Base-by-base conservation (phyloP, 768 basidiomycete species). In the Agaricus sinodeliciosus region DNA sequence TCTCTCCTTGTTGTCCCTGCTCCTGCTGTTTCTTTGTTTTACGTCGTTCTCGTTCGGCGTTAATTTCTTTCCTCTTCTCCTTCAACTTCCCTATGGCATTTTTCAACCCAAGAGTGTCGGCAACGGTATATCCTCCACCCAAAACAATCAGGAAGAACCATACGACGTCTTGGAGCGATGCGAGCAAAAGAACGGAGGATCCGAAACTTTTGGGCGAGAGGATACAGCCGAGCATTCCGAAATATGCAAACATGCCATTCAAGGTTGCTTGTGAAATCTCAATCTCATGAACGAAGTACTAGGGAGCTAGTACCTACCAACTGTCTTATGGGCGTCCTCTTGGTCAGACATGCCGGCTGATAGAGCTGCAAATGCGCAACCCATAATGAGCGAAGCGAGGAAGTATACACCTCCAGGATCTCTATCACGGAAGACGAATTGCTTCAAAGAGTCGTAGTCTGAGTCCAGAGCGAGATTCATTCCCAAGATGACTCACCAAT, bases 331-430 rank as follows among this genome's bases (percentile, higher is more conserved):
- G 6, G 60, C 62, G 22, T 59, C 59, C 19, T 62, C 55, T 9
- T 59, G 58, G 35, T 54, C 47, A 34, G 59, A 58, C 46, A 59
- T 55, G 3, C 58, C 59, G 42, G 63, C 63, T n/a, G 57, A 59
- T 36, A 65, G 57, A 16, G 53, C 62, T 5, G 62, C 63, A 19
- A 58, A 47, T 7, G 56, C 63, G 16, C 46, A 54, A 2, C 60
- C 62, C 63, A 65, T 60, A 31, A 62, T 55, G 12, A 65, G 56
- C 3, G 60, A 46, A 39, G 60, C 52, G 4, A 65, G 40, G 15
- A 39, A 60, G 40, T 45, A 63, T 0, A 53, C 55, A 3, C 55
- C 41, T 2, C 50, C 25, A 2, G 60, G 55, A 35, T 62, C 60
- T 9, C 19, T 25, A 25, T 53, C 54, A 28, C 59, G 59, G 19